Base-by-base conservation (phyloP, 768 basidiomycete genomes). In the Russula earlei region DNA sequence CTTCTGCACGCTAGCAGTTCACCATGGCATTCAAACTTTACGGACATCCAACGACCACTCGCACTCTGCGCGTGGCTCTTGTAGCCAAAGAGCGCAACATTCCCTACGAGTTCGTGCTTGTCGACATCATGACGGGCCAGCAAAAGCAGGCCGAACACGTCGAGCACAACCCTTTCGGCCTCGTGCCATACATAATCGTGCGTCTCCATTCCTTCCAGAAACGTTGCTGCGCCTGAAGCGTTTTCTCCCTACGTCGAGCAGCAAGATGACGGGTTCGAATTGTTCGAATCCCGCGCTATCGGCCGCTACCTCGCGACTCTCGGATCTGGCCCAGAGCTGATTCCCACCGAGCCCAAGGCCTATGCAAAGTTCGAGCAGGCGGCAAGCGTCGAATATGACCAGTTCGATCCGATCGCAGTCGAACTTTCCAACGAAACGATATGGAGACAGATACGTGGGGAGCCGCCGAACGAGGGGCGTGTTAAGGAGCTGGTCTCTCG, bases 281-380 rank as follows among this genome's bases (percentile, higher is more conserved):
- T 72, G 5, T 69, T 58, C 54, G 66, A 67, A 54, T 53, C 53
- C 5, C 63, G 66, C 19, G 66, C 66, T 1, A 69, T 69, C 27
- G 41, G 38, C 4, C 60, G 60, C 19, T 67, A 67, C 55, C 52
- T 66, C 22, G 58, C 60, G 1, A 44, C 42, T n/a, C 65, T 64
- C 51, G 64, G 67, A 34, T 61, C 65, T 1, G 55, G 58, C 37
- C 63, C 64, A 44, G 48, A 55, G 22, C 62, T 63, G n/a, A 51
- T 63, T 0, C 52, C 64, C 12, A 48, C 46, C 5, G 63, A 69
- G 27, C 57, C 62, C 40, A 62, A 54, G 49, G 63, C 59, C 0
- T 48, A 50, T 31, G 66, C 64, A 4, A 59, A 60, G n/a, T 62
- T 66, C 40, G 66, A 67, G 29, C 62, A 66, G 43, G 71, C 67